phyloP scores from a whole-genome alignment of 305 asterid genomes.

The Fraxinus ornus region DNA sequence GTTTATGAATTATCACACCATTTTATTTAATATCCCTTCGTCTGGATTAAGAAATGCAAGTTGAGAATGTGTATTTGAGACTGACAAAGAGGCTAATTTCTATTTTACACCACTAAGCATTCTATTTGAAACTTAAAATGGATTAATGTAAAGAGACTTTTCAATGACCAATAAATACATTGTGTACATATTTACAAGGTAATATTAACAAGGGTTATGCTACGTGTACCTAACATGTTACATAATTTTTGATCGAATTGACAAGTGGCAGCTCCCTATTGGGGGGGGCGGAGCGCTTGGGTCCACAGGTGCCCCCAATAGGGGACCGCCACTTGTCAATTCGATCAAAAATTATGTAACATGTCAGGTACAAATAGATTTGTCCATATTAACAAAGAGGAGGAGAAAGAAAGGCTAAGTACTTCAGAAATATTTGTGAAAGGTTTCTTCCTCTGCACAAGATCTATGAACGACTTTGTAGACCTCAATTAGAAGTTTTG shows the following conservation, averaged over 20 bases:
- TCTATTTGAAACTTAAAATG: neutral
- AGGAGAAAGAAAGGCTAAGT: conserved; percentile 20
- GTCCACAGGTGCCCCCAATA: too few species aligned
- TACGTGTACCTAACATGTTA: too few species aligned
- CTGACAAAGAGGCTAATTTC: neutral
- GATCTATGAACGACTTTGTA: conserved; percentile 41
- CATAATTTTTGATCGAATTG: too few species aligned
- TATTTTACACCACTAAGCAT: neutral
- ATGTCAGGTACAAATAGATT: too few species aligned
- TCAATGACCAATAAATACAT: neutral
- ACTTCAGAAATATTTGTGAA: conserved; percentile 53
- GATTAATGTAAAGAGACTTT: neutral
- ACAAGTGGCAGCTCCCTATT: too few species aligned
- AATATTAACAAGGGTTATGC: neutral
- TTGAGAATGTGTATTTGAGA: neutral
- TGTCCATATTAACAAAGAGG: neutral
- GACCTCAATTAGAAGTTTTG: conserved; percentile 70
- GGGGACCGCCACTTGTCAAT: too few species aligned
- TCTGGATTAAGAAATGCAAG: neutral
- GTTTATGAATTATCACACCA: neutral
- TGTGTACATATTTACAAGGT: conserved; percentile 9
- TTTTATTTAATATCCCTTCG: neutral
- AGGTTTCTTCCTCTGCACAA: conserved; percentile 64
- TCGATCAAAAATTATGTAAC: too few species aligned
- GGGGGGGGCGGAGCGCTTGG: too few species aligned